Conservation (phyloP, 2,329 filamentous ascomycete genomes). For the Colletotrichum simmondsii region DNA sequence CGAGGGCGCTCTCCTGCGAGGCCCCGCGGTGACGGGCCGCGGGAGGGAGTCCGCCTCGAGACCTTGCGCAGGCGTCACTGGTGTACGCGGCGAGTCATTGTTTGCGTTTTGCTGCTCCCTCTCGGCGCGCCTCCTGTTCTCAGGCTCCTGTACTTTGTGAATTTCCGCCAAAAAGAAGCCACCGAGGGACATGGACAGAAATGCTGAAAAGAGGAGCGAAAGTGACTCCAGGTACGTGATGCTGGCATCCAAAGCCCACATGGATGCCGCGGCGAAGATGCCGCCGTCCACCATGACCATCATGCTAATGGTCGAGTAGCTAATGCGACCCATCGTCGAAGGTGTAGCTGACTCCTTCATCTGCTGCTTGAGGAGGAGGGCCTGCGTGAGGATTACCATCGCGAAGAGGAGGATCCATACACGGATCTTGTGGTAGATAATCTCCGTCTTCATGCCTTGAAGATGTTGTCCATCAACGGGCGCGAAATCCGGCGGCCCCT, state of each 20-base stretch:
- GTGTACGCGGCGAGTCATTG: constrained; percentile 38
- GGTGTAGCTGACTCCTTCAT: constrained; percentile 75
- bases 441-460: constrained; percentile 69
- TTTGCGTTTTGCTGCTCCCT: constrained; percentile 37
- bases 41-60: constrained; percentile 48
- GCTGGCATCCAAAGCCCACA: constrained; percentile 65
- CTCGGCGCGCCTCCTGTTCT: constrained; percentile 56
- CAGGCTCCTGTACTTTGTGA: constrained; percentile 69
- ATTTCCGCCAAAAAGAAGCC: constrained; percentile 70
- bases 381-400: constrained; percentile 68
- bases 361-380: constrained; percentile 70
- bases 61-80: constrained; percentile 39
- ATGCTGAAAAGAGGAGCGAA: constrained; percentile 59
- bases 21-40: constrained; percentile 50
- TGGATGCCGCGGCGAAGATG: constrained; percentile 65
- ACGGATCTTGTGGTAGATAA: constrained; percentile 66
- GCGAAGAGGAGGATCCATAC: constrained; percentile 69
- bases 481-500: constrained; percentile 68
- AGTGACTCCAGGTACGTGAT: constrained; percentile 68
- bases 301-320: constrained; percentile 69
- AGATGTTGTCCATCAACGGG: constrained; percentile 65
- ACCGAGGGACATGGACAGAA: constrained; percentile 68
- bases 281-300: constrained; percentile 74
- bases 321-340: constrained; percentile 74
- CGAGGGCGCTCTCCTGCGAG: constrained; percentile 40